Conservation (phyloP, 2,329 filamentous ascomycete genomes). For the Fusarium veterinarium region DNA sequence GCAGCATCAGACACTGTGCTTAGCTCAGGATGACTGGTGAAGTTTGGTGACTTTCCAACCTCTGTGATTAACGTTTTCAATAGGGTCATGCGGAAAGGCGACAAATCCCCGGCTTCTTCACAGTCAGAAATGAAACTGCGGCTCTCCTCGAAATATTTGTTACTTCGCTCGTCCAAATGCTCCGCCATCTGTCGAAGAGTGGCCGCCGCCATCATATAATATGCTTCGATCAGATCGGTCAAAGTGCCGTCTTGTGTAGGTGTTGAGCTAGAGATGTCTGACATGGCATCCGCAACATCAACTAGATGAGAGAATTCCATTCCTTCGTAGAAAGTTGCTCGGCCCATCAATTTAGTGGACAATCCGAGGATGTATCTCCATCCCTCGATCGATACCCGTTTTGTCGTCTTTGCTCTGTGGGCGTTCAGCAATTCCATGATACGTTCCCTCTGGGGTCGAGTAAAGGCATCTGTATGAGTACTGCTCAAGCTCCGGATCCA, state of each 20-base stretch:
- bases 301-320: slow-evolving; percentile 56
- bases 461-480: slow-evolving; percentile 54
- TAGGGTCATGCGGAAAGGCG: slow-evolving; percentile 51
- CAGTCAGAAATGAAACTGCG: slow-evolving; percentile 43
- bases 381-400: slow-evolving; percentile 42
- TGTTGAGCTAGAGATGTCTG: slow-evolving; percentile 42
- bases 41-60: slow-evolving; percentile 45
- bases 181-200: slow-evolving; percentile 58
- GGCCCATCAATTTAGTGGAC: slow-evolving; percentile 61
- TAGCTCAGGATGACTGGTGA: slow-evolving; percentile 41
- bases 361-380: slow-evolving; percentile 58
- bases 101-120: slow-evolving; percentile 36
- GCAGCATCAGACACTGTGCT: slow-evolving; percentile 40
- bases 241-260: slow-evolving; percentile 41
- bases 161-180: slow-evolving; percentile 56
- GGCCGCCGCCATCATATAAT: slow-evolving; percentile 46
- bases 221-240: slow-evolving; percentile 50
- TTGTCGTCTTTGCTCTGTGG: slow-evolving; percentile 42
- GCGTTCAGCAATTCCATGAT: slow-evolving; percentile 53
- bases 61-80: slow-evolving; percentile 50
- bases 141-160: slow-evolving; percentile 52
- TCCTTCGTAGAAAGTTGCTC: slow-evolving; percentile 63
- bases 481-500: slow-evolving; percentile 50
- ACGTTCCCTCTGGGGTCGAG: slow-evolving; percentile 57
- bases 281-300: slow-evolving; percentile 50